A percentile compares a stretch with the other conserved stretches of the same genome.
These are phyloP conservation scores for Verticillium zaregamsianum DNA, from an alignment of 2,329 filamentous ascomycete genomes.

Conservation along the genomic window DNA sequence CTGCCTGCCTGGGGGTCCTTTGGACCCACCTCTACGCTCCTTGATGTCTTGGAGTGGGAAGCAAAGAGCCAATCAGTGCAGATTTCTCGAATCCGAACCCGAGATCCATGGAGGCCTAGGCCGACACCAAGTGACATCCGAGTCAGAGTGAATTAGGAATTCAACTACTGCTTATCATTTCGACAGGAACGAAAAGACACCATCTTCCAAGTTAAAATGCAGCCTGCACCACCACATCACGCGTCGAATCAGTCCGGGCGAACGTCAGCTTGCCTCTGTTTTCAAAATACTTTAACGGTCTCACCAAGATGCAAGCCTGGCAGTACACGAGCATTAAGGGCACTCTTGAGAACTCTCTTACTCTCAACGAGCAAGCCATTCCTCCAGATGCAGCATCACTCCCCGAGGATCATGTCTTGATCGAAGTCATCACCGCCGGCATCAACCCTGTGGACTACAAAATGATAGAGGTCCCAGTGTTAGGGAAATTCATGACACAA, in stretches of 20 bases:
- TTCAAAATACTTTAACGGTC: neutral
- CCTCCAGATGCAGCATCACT: neutral
- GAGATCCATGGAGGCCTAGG: neutral
- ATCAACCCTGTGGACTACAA: conserved; percentile 49
- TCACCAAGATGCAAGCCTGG: conserved; percentile 4
- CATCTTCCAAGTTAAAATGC: too few relatives aligned
- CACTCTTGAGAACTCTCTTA: conserved; percentile 5
- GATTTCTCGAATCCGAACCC: neutral
- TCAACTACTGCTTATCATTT: too few relatives aligned
- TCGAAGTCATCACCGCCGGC: conserved; percentile 35
- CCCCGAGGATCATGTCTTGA: conserved; percentile 27
- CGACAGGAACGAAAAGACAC: too few relatives aligned
- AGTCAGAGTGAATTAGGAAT: too few relatives aligned
- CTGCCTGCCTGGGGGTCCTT: too few relatives aligned
- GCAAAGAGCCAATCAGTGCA: neutral
- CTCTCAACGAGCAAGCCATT: neutral
- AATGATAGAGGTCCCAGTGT: conserved; percentile 30
- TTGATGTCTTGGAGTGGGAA: too few relatives aligned
- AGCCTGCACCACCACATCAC: too few relatives aligned
- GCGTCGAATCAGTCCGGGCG: too few relatives aligned
- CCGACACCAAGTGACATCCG: neutral
- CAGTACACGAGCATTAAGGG: conserved; percentile 3
- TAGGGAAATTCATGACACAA: conserved; percentile 21
- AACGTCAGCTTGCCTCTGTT: neutral
- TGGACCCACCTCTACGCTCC: too few relatives aligned